Evolutionary conservation across 768 basidiomycete species (phyloP), one percentile per base, ranked within the genome.

Genomic region (Xerocomellus amylosporus): DNA sequence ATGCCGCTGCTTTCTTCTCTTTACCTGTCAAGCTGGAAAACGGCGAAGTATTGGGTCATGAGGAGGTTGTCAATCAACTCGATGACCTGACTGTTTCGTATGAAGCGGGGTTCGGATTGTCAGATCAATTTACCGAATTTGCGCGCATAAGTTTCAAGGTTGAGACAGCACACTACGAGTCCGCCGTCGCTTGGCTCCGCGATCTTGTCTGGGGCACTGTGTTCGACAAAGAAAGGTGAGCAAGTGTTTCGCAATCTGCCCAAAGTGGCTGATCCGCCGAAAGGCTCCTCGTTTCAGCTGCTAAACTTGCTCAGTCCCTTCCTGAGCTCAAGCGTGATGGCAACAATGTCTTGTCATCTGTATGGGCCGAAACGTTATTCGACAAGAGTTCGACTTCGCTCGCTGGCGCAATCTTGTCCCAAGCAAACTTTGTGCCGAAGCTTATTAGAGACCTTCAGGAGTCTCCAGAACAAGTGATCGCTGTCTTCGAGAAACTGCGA

Each of bases 291-390:
- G 84, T 98, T 46, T 85, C 84, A 26, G 77, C 90, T 43, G 92
- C 93, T 15, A 98, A 97, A 71, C 82, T 92, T 22, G 85, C 89
- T 41, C 96, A 98, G 68, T 86, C 85, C 19, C 77, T 99, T 31
- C 96, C 97, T 3, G 88, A 93, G 66, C 75, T 90, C 62, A 98
- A 98, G 77, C 83, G 97, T 37, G 88, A 92, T 65, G 96, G 94
- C 13, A 83, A 75, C 64, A 87, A 82, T 28, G 89, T 98, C 12
- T 76, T 93, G 43, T 77, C 79, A 10, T 87, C 93, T 8, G 73
- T 93, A 30, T 86, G 82, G 73, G 73, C 80, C 17, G 80, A 85
- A 55, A 65, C 91, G 26, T 64, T 93, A 24, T 89, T 82, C 63
- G 79, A 82, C 58, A 80, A 86, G 60, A 77, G 76, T 45, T 92